Evolutionary conservation across 2,329 filamentous ascomycete species (phyloP), one percentile per base, ranked within the genome.

Genomic region (Zopfia rhizophila): DNA sequence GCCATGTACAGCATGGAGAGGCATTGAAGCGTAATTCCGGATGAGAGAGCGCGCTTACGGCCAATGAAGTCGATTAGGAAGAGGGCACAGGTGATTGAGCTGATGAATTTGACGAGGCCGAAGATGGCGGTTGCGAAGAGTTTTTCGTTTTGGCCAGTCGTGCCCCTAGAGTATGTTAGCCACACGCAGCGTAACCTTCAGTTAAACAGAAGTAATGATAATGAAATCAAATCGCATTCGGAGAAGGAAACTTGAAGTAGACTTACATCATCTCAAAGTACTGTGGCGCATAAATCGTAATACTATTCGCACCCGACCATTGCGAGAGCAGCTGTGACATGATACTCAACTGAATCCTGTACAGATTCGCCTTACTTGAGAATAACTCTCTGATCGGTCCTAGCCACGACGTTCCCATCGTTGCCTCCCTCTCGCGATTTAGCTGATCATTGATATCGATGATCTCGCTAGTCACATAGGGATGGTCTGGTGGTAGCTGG

Each of bases 31-130:
- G 55, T 66, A 25, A 81, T 79, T 7, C 79, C 79, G n/a, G 72
- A 70, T 29, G 72, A 68, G 5, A 82, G 69, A 1, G 78, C 70
- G 11, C 78, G 70, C 71, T 91, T 91, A 47, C 89, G 85, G 4
- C 89, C 89, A 54, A 92, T 85, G 41, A 88, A 84, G 58, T 92
- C 89, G 53, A 92, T 88, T 7, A 92, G 80, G 79, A 92, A 90
- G 39, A 91, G 78, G 0, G 89, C 88, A 66, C 88, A 92, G 27
- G 83, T 55, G 22, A 91, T 65, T 11, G 87, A 83, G 0, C 86
- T 80, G 5, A 82, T 66, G 42, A 92, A 82, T 64, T 92, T 92
- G 58, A 91, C 78, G 38, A 91, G 81, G 30, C 89, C 89, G 41
- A 92, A 91, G 38, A 93, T 83, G 3, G 83, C 88, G 0, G 87